A percentile compares a stretch with the other conserved stretches of the same genome.
Evolutionary conservation across 148 eudicot species (phyloP).

Genomic region (Cornus controversa): DNA sequence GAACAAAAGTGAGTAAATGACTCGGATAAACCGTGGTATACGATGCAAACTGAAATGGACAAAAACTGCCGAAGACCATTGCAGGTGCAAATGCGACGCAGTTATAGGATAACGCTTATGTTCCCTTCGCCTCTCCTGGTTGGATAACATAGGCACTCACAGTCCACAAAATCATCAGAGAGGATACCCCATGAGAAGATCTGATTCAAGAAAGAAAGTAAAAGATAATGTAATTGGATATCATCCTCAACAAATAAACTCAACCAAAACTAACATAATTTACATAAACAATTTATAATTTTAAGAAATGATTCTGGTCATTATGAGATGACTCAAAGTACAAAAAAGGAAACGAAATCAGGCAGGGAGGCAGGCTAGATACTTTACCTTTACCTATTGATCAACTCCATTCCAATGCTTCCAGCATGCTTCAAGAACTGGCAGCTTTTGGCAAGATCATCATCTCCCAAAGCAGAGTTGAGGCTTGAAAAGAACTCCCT

Average conservation of each 20-base stretch:
- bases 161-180: background rate
- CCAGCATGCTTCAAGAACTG: slow-evolving; percentile 46
- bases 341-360: background rate
- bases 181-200: background rate
- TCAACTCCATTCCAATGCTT: slow-evolving; percentile 45
- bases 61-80: too few species aligned
- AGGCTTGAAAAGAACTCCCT: slow-evolving; percentile 40
- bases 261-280: background rate
- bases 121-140: background rate
- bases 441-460: slow-evolving; percentile 33
- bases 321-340: background rate
- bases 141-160: background rate
- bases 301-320: background rate
- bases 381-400: slow-evolving; percentile 28
- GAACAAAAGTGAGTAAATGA: background rate
- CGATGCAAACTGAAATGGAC: too few species aligned
- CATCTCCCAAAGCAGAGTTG: slow-evolving; percentile 39
- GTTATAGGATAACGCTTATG: background rate
- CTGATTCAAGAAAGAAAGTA: background rate
- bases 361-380: background rate
- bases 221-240: background rate
- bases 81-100: background rate
- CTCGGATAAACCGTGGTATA: background rate
- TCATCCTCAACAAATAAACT: background rate
- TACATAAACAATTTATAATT: background rate